Conservation (phyloP, 2,329 filamentous ascomycete species). For the Huntiella decipiens region DNA sequence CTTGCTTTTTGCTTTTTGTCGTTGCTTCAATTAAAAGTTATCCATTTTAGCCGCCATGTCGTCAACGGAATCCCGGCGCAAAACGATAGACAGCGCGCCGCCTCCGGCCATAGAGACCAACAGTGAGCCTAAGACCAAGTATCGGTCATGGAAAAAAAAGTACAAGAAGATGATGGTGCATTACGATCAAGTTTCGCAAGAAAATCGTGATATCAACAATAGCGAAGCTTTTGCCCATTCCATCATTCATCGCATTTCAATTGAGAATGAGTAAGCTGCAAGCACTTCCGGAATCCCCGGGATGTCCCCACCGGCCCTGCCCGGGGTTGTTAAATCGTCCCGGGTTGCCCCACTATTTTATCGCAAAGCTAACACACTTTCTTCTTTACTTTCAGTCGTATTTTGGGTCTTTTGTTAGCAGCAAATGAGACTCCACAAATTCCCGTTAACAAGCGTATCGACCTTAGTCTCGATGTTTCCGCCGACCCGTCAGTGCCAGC, state of each 20-base stretch:
- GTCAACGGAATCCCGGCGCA: conserved; percentile 9
- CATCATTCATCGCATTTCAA: conserved; percentile 63
- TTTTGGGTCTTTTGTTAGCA: conserved; percentile 76
- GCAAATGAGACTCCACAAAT: conserved; percentile 73
- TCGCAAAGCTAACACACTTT: conserved; percentile 12
- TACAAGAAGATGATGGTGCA: conserved; percentile 75
- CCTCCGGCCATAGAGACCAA: conserved; percentile 13
- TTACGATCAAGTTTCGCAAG: conserved; percentile 60
- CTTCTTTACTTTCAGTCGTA: conserved; percentile 37
- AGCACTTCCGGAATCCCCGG: background rate
- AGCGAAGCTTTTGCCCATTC: conserved; percentile 64
- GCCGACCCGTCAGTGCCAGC: conserved; percentile 21
- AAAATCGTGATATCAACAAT: conserved; percentile 66
- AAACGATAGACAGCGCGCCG: conserved; percentile 4
- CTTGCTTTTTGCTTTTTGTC: too few species aligned
- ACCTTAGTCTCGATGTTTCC: conserved; percentile 36
- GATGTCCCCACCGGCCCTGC: background rate
- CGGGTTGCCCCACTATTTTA: background rate
- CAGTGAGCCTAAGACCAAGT: conserved; percentile 31
- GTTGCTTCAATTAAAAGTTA: too few species aligned
- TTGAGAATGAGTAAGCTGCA: conserved; percentile 70
- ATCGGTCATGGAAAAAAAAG: conserved; percentile 74
- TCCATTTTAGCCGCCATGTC: conserved; percentile 3
- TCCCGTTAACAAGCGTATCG: conserved; percentile 53
- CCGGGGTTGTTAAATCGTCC: background rate